Base-by-base conservation (phyloP, 2,329 filamentous ascomycete genomes). In the Stromatinia cepivora region DNA sequence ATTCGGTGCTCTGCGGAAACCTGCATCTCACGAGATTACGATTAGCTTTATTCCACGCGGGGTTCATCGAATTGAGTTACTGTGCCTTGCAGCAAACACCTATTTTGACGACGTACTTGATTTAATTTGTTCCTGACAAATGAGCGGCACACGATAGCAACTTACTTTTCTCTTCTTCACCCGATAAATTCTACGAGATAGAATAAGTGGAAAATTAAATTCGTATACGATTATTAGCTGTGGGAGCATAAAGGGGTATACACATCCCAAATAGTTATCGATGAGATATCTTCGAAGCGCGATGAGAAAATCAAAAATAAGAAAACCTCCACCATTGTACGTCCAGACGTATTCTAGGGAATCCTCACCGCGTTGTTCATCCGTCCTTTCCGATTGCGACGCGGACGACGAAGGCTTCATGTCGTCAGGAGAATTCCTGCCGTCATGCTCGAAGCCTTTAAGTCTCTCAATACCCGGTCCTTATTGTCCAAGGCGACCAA, bases 401-500 rank as follows among this genome's bases (percentile, higher is more conserved):
- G 80, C 80, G 71, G 82, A 82, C 80, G 81, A 83, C 79, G 81
- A 84, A 78, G 79, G 81, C 78, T 80, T 81, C 77, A 83, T 85
- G 83, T 81, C 81, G 70, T 76, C 80, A 45, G 80, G 79, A 70
- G 82, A 85, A 67, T 79, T 78, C 73, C 70, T 79, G 59, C 77
- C 81, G 13, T 78, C 67, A 46, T 62, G 66, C 22, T 42, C 80
- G 68, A 78, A 80, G 75, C 84, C 84, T 45, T 77, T 85, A 73
- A 86, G 82, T 73, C 83, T 86, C 31, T 67, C 77, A 11, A 78
- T 79, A 72, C 76, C 75, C 1, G 82, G 81, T 20, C 83, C 85
- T 25, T 86, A 86, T 76, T 85, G 83, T 80, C 79, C 86, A 78
- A 81, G 84, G 74, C 83, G 88, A 76, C 94, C 93, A 56, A 91